Evolutionary conservation across 2,329 filamentous ascomycete species (phyloP), one percentile per base, ranked within the genome.

Genomic region (Fusarium virguliforme): DNA sequence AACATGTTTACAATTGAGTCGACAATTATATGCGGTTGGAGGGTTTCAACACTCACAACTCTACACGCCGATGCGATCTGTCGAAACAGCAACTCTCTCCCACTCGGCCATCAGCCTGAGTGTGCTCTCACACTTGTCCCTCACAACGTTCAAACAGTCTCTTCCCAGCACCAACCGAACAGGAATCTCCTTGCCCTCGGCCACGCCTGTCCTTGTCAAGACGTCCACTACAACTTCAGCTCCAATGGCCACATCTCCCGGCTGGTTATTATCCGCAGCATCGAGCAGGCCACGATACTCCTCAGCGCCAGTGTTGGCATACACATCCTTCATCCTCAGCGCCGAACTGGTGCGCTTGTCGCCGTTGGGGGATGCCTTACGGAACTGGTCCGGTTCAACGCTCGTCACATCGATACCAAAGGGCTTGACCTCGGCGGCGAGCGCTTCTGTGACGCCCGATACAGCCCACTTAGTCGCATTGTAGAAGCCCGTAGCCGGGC

Each of bases 91-190:
- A 38, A 76, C 57, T 26, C 74, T 71, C 69, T 84, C 82, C 86
- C 86, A 89, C 67, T 87, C 84, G 22, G 84, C 78, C 56, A 89
- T 65, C n/a, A 85, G 70, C 62, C 77, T 74, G 62, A 85, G 62
- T 1, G 83, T 85, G 9, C 77, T 74, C 54, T 80, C 77, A 61
- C 84, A 84, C 78, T 86, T 87, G 13, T 70, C 74, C 59, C 78
- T 81, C 22, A 88, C 80, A 2, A 70, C 34, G 5, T 37, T 13
- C 51, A 54, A 4, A 22, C 32, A 37, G 13, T 54, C 32, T 38
- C 24, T 35, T 26, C 51, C 51, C 6, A 54, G 34, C 2, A 37
- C 51, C 18, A 54, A 35, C 1, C 51, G 32, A 10, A 54, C 22
- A 18, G 51, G 34, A 18, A 54, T 8, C 51, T 54, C 51, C 15